Percentiles rank a stretch among this genome's conserved stretches.
phyloP scores from a whole-genome alignment of 331 rosid genomes.

The Phaseolus coccineus region DNA sequence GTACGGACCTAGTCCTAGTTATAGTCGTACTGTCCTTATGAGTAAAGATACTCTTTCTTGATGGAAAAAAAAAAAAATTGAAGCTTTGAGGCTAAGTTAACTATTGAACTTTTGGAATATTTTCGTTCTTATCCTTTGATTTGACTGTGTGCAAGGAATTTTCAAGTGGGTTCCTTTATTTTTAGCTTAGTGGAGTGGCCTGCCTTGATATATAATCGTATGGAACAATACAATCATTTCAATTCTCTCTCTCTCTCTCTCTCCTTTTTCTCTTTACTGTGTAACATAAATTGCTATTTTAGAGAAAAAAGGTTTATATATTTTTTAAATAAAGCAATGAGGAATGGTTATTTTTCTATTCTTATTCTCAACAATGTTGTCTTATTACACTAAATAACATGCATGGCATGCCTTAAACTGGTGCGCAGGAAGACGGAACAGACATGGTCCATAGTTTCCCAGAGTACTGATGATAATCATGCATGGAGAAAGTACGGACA shows the following conservation, averaged over 20 bases:
- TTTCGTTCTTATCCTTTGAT: not conserved
- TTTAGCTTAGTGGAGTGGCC: not conserved
- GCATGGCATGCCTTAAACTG: slow-evolving; percentile 36
- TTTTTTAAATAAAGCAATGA: not conserved
- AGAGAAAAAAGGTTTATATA: not conserved
- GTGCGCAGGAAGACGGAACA: slow-evolving; percentile 65
- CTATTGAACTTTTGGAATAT: not conserved
- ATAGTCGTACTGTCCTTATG: not conserved
- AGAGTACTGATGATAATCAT: slow-evolving; percentile 57
- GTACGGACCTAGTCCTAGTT: slow-evolving; percentile 47
- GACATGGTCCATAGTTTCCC: slow-evolving; percentile 41
- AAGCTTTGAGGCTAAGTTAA: slow-evolving; percentile 14
- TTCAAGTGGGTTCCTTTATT: slow-evolving; percentile 7
- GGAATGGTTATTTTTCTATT: not conserved
- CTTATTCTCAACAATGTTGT: not conserved
- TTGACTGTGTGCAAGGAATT: not conserved
- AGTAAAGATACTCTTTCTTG: not conserved
- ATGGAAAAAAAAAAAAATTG: not conserved
- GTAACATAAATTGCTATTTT: not conserved
- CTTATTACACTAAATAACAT: slow-evolving; percentile 13
- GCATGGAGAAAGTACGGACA: slow-evolving; percentile 96
- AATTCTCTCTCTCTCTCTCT: not conserved
- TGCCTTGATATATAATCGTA: not conserved
- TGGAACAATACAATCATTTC: slow-evolving; percentile 1
- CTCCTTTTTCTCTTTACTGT: not conserved